Evolutionary conservation across 345 rosid species (phyloP), one percentile per base, ranked within the genome.

Genomic region (Euphorbia tirucalli): DNA sequence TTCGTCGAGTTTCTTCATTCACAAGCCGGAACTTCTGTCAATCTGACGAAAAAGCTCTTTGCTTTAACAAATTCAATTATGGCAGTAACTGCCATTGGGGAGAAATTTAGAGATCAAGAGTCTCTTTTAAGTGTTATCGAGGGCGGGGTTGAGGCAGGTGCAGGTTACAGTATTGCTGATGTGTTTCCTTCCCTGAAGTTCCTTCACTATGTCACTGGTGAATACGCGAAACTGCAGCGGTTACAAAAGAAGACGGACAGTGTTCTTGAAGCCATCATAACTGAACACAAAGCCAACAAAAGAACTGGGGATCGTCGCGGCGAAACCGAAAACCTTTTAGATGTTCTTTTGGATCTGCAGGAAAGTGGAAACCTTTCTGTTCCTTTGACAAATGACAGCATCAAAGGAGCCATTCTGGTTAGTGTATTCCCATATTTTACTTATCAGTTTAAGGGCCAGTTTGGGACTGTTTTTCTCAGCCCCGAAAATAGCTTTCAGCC

Each of bases 311-410:
- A 5, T 11, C 59, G 3, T 55, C 25, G 8, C 8, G 7, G 8
- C 1, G 58, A 54, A 21, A n/a, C 32, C 31, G 16, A 11, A 11
- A 57, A 25, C 27, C 22, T 57, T 24, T 21, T 57, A 4, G 16
- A 25, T 25, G 61, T 57, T 25, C 61, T 57, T 25, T 25, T 57
- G 61, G 61, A 57, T 57, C 22, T 57, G 24, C 61, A 57, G 21
- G 32, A 57, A 57, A 22, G 32, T 57, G 61, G 31, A 25, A 25
- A 25, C 31, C 61, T 57, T 9, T 16, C 24, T 22, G 15, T 57
- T 15, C 61, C 61, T 9, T 10, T 57, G 3, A 57, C 32, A 5
- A 57, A 1, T 3, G 61, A 57, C 61, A 57, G 21, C 32, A 57
- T 57, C 61, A 57, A 57, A 57, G 61, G 31, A 8, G 27, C 21